A percentile compares a stretch with the other conserved stretches of the same genome.
Evolutionary conservation across 2,329 filamentous ascomycete genomes (phyloP).

Genomic region (Diaporthe batatas): DNA sequence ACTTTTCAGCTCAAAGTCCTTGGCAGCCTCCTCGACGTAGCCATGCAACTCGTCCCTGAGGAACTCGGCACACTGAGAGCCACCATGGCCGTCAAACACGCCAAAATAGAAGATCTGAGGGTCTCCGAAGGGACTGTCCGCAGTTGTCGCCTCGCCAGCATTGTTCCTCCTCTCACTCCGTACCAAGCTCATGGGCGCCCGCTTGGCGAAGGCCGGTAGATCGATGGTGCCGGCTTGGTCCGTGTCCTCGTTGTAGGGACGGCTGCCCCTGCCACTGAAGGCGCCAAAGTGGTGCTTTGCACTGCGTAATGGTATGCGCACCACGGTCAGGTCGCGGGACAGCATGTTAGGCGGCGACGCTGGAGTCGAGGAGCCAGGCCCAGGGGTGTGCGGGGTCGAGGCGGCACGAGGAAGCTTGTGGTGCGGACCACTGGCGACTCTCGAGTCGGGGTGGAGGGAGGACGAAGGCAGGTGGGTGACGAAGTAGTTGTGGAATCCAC

Average conservation of each 20-base stretch:
- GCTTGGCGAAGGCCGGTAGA: conserved; percentile 91
- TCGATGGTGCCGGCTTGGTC: conserved; percentile 95
- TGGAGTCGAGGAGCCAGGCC: conserved; percentile 66
- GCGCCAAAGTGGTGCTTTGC: conserved; percentile 97
- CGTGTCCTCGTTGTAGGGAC: conserved; percentile 92
- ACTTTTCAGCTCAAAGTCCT: conserved; percentile 81
- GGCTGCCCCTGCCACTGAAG: conserved; percentile 81
- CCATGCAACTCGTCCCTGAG: conserved; percentile 85
- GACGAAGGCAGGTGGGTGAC: conserved; percentile 95
- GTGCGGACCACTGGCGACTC: conserved; percentile 72
- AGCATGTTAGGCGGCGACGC: conserved; percentile 71
- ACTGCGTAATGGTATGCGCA: conserved; percentile 91
- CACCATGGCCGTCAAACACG: conserved; percentile 96
- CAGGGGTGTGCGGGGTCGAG: conserved; percentile 80
- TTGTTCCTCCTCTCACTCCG: conserved; percentile 60
- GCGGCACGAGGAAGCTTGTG: conserved; percentile 90
- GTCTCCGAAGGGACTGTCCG: conserved; percentile 85
- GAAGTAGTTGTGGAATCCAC: conserved; percentile 93
- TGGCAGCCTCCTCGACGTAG: conserved; percentile 87
- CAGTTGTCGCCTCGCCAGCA: conserved; percentile 73
- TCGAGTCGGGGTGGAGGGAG: conserved; percentile 89
- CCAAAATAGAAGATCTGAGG: conserved; percentile 98
- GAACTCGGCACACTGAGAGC: conserved; percentile 88
- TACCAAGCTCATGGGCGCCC: conserved; percentile 75
- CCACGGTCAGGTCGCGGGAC: conserved; percentile 86